Evolutionary conservation across 2,329 filamentous ascomycete species (phyloP).

Genomic region (Alternaria ethzedia): DNA sequence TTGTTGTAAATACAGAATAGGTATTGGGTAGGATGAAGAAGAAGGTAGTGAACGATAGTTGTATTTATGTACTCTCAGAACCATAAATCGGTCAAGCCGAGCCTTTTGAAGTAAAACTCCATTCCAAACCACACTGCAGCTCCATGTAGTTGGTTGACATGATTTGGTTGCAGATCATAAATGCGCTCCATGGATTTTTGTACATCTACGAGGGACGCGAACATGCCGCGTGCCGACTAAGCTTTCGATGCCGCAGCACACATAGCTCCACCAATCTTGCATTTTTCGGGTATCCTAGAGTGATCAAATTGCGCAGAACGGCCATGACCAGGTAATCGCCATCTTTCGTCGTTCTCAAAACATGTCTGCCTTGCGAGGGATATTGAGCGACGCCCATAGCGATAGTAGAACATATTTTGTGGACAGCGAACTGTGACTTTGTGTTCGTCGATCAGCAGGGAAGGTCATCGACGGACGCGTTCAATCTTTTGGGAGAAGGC

Average conservation of each 20-base stretch:
- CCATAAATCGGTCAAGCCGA: too few species aligned
- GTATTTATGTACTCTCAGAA: too few species aligned
- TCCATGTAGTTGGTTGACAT: fast-evolving
- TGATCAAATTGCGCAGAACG: background rate
- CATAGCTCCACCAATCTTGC: background rate
- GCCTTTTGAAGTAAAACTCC: background rate
- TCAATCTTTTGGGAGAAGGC: background rate
- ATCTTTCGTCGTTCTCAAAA: background rate
- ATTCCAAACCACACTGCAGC: background rate
- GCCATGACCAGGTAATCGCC: background rate
- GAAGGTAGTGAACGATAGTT: too few species aligned
- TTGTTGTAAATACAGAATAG: background rate
- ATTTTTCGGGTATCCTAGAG: background rate
- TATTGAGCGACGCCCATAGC: background rate
- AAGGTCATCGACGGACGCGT: background rate
- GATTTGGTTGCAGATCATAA: background rate
- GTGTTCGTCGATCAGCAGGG: background rate
- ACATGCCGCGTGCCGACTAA: too few species aligned
- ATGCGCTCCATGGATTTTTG: background rate
- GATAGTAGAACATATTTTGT: background rate
- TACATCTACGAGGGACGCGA: background rate
- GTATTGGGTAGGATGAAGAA: too few species aligned
- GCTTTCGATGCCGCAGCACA: too few species aligned
- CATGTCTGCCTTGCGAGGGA: background rate
- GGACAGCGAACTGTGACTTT: fast-evolving